phyloP scores from a whole-genome alignment of 2,329 filamentous ascomycete species.

The Hymenotorrendiella dingleyae region DNA sequence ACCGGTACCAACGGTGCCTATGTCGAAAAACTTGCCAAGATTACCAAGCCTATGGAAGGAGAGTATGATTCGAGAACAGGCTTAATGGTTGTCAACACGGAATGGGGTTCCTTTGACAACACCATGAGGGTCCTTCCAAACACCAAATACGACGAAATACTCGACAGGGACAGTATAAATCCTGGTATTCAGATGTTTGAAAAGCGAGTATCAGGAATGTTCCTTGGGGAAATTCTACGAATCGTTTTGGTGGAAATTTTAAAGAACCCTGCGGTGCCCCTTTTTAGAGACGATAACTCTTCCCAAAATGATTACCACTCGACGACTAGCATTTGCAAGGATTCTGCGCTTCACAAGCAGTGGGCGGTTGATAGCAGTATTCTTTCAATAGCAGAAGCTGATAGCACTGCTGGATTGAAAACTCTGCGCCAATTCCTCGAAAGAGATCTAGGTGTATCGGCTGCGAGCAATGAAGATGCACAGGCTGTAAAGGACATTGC shows the following conservation, averaged over 20 bases:
- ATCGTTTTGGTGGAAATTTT: slow-evolving; percentile 68
- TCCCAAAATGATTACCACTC: slow-evolving; percentile 63
- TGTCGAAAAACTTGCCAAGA: slow-evolving; percentile 80
- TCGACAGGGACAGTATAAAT: slow-evolving; percentile 80
- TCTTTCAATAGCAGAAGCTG: slow-evolving; percentile 79
- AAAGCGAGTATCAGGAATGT: slow-evolving; percentile 98
- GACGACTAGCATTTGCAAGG: slow-evolving; percentile 61
- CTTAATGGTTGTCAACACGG: slow-evolving; percentile 95
- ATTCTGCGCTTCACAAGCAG: slow-evolving; percentile 64
- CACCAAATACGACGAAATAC: slow-evolving; percentile 72
- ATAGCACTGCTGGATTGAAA: slow-evolving; percentile 65
- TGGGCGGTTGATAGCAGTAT: slow-evolving; percentile 93
- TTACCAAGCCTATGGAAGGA: slow-evolving; percentile 69
- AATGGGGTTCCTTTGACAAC: slow-evolving; percentile 99
- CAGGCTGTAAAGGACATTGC: slow-evolving; percentile 80
- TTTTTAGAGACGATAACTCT: slow-evolving; percentile 74
- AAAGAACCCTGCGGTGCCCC: slow-evolving; percentile 56
- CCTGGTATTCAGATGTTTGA: slow-evolving; percentile 98
- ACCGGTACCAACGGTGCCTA: slow-evolving; percentile 13
- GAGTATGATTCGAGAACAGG: slow-evolving; percentile 75
- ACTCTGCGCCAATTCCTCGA: slow-evolving; percentile 74
- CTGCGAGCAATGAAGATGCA: slow-evolving; percentile 75
- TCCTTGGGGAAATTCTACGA: slow-evolving; percentile 88
- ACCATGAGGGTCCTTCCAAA: slow-evolving; percentile 79
- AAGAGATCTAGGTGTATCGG: slow-evolving; percentile 67